Base-by-base conservation (phyloP, 2,329 filamentous ascomycete genomes). In the Metarhizium robertsii region DNA sequence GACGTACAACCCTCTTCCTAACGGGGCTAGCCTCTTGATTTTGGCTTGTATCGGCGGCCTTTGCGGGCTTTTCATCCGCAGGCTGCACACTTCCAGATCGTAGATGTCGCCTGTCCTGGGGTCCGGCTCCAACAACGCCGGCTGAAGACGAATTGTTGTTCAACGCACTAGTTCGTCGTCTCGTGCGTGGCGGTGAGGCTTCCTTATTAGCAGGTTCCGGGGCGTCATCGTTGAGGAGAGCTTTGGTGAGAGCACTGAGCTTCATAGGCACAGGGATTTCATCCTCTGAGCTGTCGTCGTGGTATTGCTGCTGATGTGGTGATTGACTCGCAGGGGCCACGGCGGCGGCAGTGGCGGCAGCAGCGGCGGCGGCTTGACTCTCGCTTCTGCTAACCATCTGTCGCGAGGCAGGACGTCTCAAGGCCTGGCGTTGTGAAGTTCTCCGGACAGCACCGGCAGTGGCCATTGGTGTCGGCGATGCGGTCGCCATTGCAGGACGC, bases 231-330 rank as follows among this genome's bases (percentile, higher is more conserved):
- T 83, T 82, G 29, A 96, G 78, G 16, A 96, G 77, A 20, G 90
- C 92, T 67, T 94, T 92, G 51, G 92, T 95, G 61, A 94, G 82
- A 64, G 92, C 91, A 68, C 91, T 96, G 68, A 96, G 87, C 74
- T 94, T 95, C 83, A 94, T 90, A 64, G 91, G 91, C 62, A 90
- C 87, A 16, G 88, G 88, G 32, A 95, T 89, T 71, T 96, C 92
- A 65, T 96, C 92, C 71, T 96, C 92, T 29, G 92, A 96, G 75
- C 90, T 96, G 67, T 96, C 92, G 63, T 89, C 86, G 61, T 67
- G 61, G 57, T 69, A 85, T 57, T 69, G 78, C 50, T 76, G 75
- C 57, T 76, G 75, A 54, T 76, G 69, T 30, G 51, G 40, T 47
- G 71, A 61, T 52, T 75, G 71, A 52, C 66, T 60, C 56, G 67